A percentile compares a stretch with the other conserved stretches of the same genome.
These are phyloP conservation scores for Beta lomatogona DNA, from an alignment of 179 eudicot species.

Conservation along the genomic window DNA sequence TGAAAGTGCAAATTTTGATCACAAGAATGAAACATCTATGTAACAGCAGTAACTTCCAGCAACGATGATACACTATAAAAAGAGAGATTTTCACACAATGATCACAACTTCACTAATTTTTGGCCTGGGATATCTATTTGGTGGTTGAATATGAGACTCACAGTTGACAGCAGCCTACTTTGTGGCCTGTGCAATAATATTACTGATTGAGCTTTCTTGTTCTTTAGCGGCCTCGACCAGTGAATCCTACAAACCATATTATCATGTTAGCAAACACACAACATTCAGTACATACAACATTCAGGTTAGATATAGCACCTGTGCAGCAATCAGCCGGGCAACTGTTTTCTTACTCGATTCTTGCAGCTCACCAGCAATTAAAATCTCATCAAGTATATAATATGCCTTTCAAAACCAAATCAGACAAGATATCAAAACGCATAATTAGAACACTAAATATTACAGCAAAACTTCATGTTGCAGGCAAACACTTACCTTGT, in stretches of 20 bases:
- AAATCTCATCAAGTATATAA: conserved; percentile 83
- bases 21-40: not conserved
- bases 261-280: not conserved
- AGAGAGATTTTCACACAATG: not conserved
- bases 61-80: conserved; percentile 1
- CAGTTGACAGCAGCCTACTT: conserved; percentile 41
- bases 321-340: conserved; percentile 80
- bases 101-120: conserved; percentile 10
- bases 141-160: not conserved
- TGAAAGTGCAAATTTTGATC: not conserved
- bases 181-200: conserved; percentile 93
- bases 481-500: conserved; percentile 58
- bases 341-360: conserved; percentile 95
- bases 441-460: not conserved
- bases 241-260: conserved; percentile 60
- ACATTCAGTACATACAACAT: not conserved
- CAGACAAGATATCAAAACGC: conserved; percentile 6
- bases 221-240: conserved; percentile 92
- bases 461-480: not conserved
- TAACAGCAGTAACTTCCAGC: not conserved
- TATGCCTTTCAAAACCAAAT: conserved; percentile 63
- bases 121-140: not conserved
- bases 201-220: conserved; percentile 83
- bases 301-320: conserved; percentile 42
- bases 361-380: conserved; percentile 95